Conservation (phyloP, 1,284 basidiomycete species). For the Clitocybe nebularis region DNA sequence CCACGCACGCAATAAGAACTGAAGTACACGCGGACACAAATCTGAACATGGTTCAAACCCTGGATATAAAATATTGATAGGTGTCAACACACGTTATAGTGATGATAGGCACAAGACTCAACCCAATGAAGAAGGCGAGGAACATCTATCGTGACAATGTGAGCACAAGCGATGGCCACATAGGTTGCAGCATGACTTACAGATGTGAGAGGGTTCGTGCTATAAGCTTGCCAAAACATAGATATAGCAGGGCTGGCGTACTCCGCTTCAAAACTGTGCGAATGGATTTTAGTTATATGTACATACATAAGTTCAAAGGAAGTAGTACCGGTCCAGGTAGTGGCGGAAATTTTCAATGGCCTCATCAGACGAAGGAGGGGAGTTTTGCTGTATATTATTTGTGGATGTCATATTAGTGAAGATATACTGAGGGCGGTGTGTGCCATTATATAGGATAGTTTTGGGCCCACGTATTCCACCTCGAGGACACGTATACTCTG, state of each 20-base stretch:
- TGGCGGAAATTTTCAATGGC: background rate
- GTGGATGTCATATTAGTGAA: too few species aligned
- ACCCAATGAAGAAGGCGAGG: background rate
- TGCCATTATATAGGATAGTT: too few species aligned
- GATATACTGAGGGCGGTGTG: too few species aligned
- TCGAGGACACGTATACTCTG: too few species aligned
- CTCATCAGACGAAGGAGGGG: too few species aligned
- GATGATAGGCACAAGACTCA: background rate
- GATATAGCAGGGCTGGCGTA: background rate
- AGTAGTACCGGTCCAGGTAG: background rate
- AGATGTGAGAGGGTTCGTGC: background rate
- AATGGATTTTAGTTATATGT: background rate
- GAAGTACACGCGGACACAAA: too few species aligned
- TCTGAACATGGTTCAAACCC: too few species aligned
- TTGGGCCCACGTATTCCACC: too few species aligned
- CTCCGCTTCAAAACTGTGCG: background rate
- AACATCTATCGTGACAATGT: background rate
- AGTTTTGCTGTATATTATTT: too few species aligned
- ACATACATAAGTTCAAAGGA: too few species aligned
- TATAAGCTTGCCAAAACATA: background rate
- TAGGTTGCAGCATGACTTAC: background rate
- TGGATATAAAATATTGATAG: too few species aligned
- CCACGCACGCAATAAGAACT: background rate
- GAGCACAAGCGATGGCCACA: background rate
- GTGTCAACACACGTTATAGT: background rate